Conservation (phyloP, 2,329 filamentous ascomycete genomes). For the Diaporthe australafricana region DNA sequence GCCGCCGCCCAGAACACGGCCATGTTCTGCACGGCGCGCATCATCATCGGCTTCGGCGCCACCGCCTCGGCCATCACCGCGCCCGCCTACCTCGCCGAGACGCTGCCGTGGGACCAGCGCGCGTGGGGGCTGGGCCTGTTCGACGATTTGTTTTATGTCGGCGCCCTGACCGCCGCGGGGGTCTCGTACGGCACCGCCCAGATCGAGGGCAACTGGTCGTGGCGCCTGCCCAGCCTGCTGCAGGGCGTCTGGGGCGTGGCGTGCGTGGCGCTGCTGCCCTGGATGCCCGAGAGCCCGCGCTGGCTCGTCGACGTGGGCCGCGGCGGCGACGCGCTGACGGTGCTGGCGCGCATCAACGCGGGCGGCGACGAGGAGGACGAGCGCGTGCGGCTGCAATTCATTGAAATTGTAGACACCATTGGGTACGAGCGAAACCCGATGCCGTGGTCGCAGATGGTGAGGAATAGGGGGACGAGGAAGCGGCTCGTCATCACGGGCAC, state of each 20-base stretch:
- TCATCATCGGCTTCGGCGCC: constrained; percentile 60
- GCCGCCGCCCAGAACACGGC: constrained; percentile 60
- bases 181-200: constrained; percentile 56
- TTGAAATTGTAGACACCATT: constrained; percentile 43
- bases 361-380: constrained; percentile 54
- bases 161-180: constrained; percentile 56
- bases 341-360: constrained; percentile 57
- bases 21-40: constrained; percentile 61
- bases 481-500: constrained; percentile 42
- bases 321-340: constrained; percentile 53
- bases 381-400: constrained; percentile 42
- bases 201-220: constrained; percentile 54
- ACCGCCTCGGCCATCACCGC: constrained; percentile 56
- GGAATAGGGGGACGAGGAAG: constrained; percentile 42
- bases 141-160: constrained; percentile 48
- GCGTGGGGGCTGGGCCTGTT: constrained; percentile 54
- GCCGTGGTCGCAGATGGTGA: constrained; percentile 44
- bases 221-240: constrained; percentile 54
- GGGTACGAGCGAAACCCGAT: constrained; percentile 42
- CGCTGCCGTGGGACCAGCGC: constrained; percentile 56
- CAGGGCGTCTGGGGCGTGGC: constrained; percentile 46
- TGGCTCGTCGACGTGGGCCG: constrained; percentile 58
- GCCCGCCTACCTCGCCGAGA: constrained; percentile 61
- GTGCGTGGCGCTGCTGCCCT: constrained; percentile 51
- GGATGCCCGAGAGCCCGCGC: constrained; percentile 59